Evolutionary conservation across 139 green algal species (phyloP).

Genomic region (Dunaliella primolecta): DNA sequence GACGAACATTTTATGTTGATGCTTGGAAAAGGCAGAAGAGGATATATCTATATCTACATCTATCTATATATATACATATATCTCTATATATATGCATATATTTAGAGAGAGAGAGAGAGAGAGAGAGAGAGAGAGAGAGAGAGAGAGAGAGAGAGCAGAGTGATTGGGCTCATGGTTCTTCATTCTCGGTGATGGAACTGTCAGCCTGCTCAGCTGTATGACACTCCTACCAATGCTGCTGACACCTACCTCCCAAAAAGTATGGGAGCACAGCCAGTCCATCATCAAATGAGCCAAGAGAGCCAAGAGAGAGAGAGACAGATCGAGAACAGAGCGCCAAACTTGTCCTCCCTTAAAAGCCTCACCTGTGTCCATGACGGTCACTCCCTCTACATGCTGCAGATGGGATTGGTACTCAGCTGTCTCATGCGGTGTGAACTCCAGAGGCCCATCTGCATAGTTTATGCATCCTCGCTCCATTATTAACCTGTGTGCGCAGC

Average conservation of each 20-base stretch:
- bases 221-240: neutral
- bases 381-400: slow-evolving; percentile 18
- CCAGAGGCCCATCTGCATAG: slow-evolving; percentile 10
- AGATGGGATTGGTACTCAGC: neutral
- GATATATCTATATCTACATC: neutral
- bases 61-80: neutral
- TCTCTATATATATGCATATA: neutral
- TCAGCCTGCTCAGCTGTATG: neutral
- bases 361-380: slow-evolving; percentile 21
- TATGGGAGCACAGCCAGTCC: too few species aligned
- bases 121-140: too few species aligned
- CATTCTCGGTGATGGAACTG: neutral
- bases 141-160: too few species aligned
- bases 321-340: neutral
- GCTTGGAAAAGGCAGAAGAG: neutral
- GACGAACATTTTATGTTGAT: neutral
- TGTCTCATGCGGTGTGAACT: neutral
- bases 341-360: too few species aligned
- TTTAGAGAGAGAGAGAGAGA: too few species aligned
- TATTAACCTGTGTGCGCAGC: neutral
- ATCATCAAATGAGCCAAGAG: neutral
- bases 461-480: neutral
- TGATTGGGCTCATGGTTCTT: too few species aligned
- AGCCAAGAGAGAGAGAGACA: neutral
- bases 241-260: too few species aligned